Evolutionary conservation across 2,329 filamentous ascomycete species (phyloP).

Genomic region (Alternaria sp.): DNA sequence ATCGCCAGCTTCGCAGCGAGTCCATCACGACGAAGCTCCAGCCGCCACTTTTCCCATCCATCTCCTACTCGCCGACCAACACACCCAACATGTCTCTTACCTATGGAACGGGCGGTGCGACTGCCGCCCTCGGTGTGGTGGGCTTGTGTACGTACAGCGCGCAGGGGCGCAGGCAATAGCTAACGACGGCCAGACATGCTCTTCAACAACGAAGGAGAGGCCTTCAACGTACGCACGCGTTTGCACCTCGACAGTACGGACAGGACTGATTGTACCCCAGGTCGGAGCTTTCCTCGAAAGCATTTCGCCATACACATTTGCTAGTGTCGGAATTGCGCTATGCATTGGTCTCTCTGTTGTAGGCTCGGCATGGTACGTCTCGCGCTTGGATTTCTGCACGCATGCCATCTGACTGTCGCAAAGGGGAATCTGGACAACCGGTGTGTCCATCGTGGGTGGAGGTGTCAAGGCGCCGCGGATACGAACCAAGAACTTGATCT

Average conservation of each 20-base stretch:
- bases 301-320: constrained; percentile 94
- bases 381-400: not conserved
- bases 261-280: constrained; percentile 54
- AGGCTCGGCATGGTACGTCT: constrained; percentile 88
- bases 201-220: constrained; percentile 94
- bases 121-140: constrained; percentile 73
- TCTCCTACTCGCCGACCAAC: constrained; percentile 23
- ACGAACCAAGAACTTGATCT: constrained; percentile 99
- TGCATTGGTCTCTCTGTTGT: constrained; percentile 97
- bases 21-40: constrained; percentile 39
- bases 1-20: constrained; percentile 36
- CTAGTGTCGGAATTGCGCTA: constrained; percentile 85
- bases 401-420: constrained; percentile 22
- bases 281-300: constrained; percentile 93
- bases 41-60: constrained; percentile 36
- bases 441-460: constrained; percentile 94
- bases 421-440: constrained; percentile 99
- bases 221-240: constrained; percentile 81
- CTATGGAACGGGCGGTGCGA: constrained; percentile 74
- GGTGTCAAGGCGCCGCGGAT: constrained; percentile 97
- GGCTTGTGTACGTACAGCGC: constrained; percentile 73
- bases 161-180: constrained; percentile 35
- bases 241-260: not conserved
- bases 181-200: constrained; percentile 80
- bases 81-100: constrained; percentile 70